Evolutionary conservation across 192 early-diverging fungal genomes (phyloP).

Genomic region (Chytriomyces confervae): DNA sequence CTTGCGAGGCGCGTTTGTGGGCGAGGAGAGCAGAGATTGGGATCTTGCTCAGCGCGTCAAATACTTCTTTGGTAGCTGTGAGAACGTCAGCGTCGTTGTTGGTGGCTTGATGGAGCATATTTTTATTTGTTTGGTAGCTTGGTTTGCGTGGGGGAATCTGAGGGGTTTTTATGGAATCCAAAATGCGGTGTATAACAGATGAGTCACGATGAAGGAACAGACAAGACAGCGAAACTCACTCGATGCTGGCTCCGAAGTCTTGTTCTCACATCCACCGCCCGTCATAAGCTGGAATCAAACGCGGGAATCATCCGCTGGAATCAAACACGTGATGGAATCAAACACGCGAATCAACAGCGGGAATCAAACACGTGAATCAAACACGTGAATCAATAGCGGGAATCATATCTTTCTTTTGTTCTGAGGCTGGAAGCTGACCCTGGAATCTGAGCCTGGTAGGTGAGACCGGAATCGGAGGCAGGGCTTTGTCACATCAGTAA

Average conservation of each 20-base stretch:
- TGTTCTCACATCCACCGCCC: background rate
- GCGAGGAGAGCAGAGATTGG: slow-evolving; percentile 40
- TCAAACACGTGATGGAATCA: too few species aligned
- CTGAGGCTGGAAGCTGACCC: too few species aligned
- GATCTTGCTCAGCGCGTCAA: slow-evolving; percentile 25
- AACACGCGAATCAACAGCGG: too few species aligned
- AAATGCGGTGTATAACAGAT: background rate
- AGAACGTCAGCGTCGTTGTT: background rate
- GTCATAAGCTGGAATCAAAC: too few species aligned
- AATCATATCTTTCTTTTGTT: too few species aligned
- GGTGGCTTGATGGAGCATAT: background rate
- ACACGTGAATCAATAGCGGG: too few species aligned
- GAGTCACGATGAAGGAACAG: background rate
- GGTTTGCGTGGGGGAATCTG: background rate
- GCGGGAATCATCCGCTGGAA: too few species aligned
- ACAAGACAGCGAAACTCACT: background rate
- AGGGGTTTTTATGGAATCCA: background rate
- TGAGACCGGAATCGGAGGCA: too few species aligned
- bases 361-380: too few species aligned
- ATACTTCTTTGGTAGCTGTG: slow-evolving; percentile 13
- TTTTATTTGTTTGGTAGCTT: background rate
- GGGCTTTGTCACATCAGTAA: too few species aligned
- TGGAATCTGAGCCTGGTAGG: too few species aligned
- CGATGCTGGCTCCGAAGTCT: background rate
- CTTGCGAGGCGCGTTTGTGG: slow-evolving; percentile 30